Conservation (phyloP, 176 grass and related monocot species). For the Oryza longistaminata region DNA sequence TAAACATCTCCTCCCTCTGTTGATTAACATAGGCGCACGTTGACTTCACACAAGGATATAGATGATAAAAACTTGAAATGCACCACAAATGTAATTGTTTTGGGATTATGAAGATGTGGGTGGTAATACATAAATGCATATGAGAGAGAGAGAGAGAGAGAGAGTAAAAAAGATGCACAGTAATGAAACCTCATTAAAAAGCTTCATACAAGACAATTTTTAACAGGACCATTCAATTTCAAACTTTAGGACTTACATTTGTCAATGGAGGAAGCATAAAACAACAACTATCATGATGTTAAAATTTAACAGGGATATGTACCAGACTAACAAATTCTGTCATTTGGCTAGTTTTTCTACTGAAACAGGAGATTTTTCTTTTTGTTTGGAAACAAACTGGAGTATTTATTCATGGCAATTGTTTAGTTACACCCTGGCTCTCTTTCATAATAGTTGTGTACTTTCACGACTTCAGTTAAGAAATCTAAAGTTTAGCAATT, state of each 20-base stretch:
- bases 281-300: neutral
- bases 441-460: neutral
- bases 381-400: neutral
- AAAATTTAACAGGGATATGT: neutral
- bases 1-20: neutral
- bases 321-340: neutral
- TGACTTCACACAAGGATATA: neutral
- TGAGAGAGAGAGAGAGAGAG: neutral
- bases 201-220: neutral
- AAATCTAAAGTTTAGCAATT: neutral
- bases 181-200: neutral
- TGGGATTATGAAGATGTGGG: neutral
- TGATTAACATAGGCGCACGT: neutral
- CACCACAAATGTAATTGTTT: neutral
- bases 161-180: neutral
- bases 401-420: neutral
- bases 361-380: neutral
- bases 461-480: neutral
- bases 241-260: neutral
- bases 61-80: neutral
- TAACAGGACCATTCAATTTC: neutral
- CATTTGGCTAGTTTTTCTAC: neutral
- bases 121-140: too few relatives aligned
- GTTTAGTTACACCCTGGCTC: neutral
- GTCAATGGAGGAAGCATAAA: neutral